Evolutionary conservation across 208 protist species (phyloP), one percentile per base, ranked within the genome.

Genomic region (Trypanosoma avium): DNA sequence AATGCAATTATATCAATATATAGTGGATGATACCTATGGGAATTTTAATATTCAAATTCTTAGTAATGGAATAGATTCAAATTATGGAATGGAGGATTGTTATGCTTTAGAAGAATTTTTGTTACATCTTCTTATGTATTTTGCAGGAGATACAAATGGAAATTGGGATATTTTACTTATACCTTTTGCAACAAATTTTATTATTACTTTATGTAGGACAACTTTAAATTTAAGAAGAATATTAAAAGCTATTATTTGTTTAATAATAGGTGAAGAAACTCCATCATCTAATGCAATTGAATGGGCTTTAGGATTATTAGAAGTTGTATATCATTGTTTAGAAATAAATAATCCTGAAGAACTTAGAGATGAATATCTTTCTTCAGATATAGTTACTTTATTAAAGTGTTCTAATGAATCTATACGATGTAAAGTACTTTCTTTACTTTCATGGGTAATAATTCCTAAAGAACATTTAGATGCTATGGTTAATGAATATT

Each of bases 91-190:
- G 33, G 30, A 29, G 19, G 19, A 50, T 42, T 63, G 56, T 56
- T 65, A 53, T 49, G 70, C 58, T 13, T 30, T 77, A 42, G 64
- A 77, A 33, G 57, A 70, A 17, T 70, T 77, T 50, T 21, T 77
- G 40, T 24, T 77, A 35, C 70, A 77, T 61, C 55, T 77, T 58
- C 19, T 62, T 33, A 67, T 77, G 55, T 21, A 71, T 59, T 77
- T 71, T 67, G 13, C 13, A 24, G 63, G 49, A 19, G 17, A 55
- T 15, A 66, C 62, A 24, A 61, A 43, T 55, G 55, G 49, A 27
- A 56, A 43, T 35, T 72, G 64, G 62, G 63, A 71, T 56, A n/a
- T 43, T 38, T 61, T 50, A 19, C 36, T 66, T 38, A 70, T 77
- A 54, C 38, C 63, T 7, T 54, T n/a, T 40, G 62, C 50, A 21